phyloP scores from a whole-genome alignment of 2,329 filamentous ascomycete species.

The Bisporella sp. region DNA sequence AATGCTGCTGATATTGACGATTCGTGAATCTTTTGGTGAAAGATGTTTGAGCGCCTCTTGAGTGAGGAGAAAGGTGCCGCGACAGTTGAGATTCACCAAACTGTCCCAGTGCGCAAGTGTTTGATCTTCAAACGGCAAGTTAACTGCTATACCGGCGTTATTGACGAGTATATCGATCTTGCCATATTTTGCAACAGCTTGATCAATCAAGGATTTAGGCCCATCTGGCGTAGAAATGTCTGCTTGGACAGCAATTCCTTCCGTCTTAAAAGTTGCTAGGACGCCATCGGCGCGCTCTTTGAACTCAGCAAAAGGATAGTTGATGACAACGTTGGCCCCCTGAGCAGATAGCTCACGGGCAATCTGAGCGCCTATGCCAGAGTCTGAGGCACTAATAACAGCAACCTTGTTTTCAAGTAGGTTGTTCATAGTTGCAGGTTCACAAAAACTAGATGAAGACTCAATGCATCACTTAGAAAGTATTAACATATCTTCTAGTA shows the following conservation, averaged over 20 bases:
- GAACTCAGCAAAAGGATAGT: constrained; percentile 35
- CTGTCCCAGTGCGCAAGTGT: constrained; percentile 33
- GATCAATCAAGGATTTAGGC: constrained; percentile 30
- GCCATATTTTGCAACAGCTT: constrained; percentile 29
- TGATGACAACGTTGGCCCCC: constrained; percentile 38
- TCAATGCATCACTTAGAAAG: no score
- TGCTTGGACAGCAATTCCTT: constrained; percentile 33
- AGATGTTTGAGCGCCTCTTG: constrained; percentile 34
- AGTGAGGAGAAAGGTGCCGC: constrained; percentile 36
- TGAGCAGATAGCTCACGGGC: constrained; percentile 33
- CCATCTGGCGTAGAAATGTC: constrained; percentile 33
- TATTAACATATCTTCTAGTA: no score
- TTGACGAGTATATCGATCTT: constrained; percentile 39
- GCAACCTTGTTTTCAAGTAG: constrained; percentile 45
- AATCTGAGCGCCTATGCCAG: constrained; percentile 37
- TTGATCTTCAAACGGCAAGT: constrained; percentile 31
- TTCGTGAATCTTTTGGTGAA: constrained; percentile 28
- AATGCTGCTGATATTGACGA: constrained; percentile 37
- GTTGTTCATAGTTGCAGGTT: no score
- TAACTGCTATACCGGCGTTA: constrained; percentile 34
- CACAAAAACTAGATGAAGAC: no score
- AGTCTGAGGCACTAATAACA: constrained; percentile 36
- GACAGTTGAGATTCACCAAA: constrained; percentile 35
- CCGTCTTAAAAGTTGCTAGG: constrained; percentile 22
- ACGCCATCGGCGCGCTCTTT: constrained; percentile 25